phyloP scores from a whole-genome alignment of 805 yeast species.

The Candida methanosorbosa region DNA sequence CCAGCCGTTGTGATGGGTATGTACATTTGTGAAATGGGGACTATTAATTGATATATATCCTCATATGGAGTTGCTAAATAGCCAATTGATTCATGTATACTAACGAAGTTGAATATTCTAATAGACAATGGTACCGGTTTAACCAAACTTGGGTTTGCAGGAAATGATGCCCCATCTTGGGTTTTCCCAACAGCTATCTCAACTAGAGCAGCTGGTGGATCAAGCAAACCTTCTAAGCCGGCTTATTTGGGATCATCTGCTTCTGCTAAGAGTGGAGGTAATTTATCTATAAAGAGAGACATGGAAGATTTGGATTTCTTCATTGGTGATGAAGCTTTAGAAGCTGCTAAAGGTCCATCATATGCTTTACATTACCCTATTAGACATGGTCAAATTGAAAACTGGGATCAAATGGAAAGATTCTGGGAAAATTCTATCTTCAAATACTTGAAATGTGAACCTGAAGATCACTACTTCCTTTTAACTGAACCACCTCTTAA shows the following conservation, averaged over 20 bases:
- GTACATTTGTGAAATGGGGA: slow-evolving; percentile 12
- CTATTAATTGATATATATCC: background rate
- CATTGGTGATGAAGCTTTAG: slow-evolving; percentile 92
- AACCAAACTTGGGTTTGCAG: slow-evolving; percentile 96
- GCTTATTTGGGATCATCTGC: slow-evolving; percentile 29
- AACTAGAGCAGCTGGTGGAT: slow-evolving; percentile 46
- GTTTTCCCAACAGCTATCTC: slow-evolving; percentile 96
- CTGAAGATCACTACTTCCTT: slow-evolving; percentile 94
- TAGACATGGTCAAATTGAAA: slow-evolving; percentile 95
- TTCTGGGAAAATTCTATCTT: slow-evolving; percentile 97
- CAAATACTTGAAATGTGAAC: slow-evolving; percentile 94
- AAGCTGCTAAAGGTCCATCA: slow-evolving; percentile 84
- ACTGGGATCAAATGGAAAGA: slow-evolving; percentile 99
- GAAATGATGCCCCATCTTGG: slow-evolving; percentile 96
- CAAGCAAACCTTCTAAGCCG: slow-evolving; percentile 34
- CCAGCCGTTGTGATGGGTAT: slow-evolving; percentile 96
- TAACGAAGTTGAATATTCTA: slow-evolving; percentile 1
- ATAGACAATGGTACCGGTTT: slow-evolving; percentile 89
- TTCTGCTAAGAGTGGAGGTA: slow-evolving; percentile 23
- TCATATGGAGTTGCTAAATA: slow-evolving; percentile 10
- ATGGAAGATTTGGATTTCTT: slow-evolving; percentile 90
- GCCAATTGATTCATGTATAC: slow-evolving; percentile 1
- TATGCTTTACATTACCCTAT: slow-evolving; percentile 88
- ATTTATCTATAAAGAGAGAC: slow-evolving; percentile 62
- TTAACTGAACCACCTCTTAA: slow-evolving; percentile 97